These are phyloP conservation scores for Mortierella sp. DNA, from an alignment of 371 early-diverging fungal species.

Conservation along the genomic window DNA sequence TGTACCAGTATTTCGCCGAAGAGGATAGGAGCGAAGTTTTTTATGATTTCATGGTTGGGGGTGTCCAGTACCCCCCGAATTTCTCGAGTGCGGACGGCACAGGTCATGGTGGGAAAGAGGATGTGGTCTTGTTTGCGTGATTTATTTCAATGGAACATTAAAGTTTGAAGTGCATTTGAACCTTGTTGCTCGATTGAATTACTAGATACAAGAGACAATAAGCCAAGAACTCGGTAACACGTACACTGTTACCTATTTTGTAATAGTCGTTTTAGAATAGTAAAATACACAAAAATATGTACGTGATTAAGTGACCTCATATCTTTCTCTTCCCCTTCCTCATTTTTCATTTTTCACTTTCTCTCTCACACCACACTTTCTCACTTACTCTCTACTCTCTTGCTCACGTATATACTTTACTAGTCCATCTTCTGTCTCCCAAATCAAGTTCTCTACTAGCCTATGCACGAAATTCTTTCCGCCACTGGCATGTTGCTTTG, in stretches of 20 bases:
- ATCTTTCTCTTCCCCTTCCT: background rate
- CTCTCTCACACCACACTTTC: too few species aligned
- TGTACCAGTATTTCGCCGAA: too few species aligned
- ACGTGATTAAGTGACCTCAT: background rate
- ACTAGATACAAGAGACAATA: conserved; percentile 24
- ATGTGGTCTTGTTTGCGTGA: conserved; percentile 3
- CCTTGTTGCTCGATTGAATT: conserved; percentile 17
- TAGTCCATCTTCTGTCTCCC: too few species aligned
- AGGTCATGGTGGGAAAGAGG: conserved; percentile 21
- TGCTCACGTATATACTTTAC: too few species aligned
- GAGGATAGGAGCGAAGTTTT: background rate
- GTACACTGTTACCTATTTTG: conserved; percentile 10
- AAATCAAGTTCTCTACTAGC: too few species aligned
- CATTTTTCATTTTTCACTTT: background rate
- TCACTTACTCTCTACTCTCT: too few species aligned
- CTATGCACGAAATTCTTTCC: too few species aligned
- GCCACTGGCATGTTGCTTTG: too few species aligned
- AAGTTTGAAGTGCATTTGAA: conserved; percentile 7
- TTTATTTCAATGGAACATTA: background rate
- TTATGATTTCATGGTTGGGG: background rate
- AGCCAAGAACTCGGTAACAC: conserved; percentile 40
- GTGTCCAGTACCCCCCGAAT: background rate
- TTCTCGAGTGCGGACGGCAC: conserved; percentile 36
- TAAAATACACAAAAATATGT: too few species aligned
- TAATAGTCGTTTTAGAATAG: background rate